Base-by-base conservation (phyloP, 768 basidiomycete genomes). In the Calvatia gigantea region DNA sequence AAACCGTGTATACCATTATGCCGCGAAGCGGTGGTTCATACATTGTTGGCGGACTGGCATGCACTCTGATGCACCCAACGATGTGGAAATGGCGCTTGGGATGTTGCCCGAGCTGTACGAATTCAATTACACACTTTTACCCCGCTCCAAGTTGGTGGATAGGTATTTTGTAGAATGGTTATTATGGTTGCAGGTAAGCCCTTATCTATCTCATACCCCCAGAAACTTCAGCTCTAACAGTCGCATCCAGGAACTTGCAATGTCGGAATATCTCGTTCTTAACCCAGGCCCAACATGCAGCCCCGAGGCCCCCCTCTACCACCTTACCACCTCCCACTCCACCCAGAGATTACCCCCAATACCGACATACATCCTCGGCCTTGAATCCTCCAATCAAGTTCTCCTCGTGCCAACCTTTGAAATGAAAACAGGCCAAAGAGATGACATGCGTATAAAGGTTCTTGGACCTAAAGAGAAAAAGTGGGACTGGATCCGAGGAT, bases 141-240 rank as follows among this genome's bases (percentile, higher is more conserved):
- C 50, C 7, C 15, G 19, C 15, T 27, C 17, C 2, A 17, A 27
- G 29, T 19, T 51, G 9, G 23, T 51, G 5, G 50, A 51, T 19
- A 25, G 50, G 23, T 51, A 51, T 19, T 51, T 51, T 29, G 50
- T 51, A 17, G 50, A 51, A 12, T 51, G 50, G 50, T 17, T 51
- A 11, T 27, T 51, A 2, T n/a, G 5, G 11, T n/a, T 42, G 7
- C 38, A 51, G 38, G 50, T 51, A n/a, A 25, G 28, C n/a, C 11
- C 19, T 14, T 6, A 44, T 27, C 23, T 4, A 3, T 5, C 7
- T 4, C 11, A 14, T 27, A 9, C 14, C 25, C 11, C 8, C 21
- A 23, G 14, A 8, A 25, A 9, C 11, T 44, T 28, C n/a, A 33
- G 6, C 31, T 33, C 33, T 37, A 29, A 8, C 21, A 38, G 23